A percentile compares a stretch with the other conserved stretches of the same genome.
Evolutionary conservation across 345 rosid species (phyloP).

Genomic region (Dovyalis caffra): DNA sequence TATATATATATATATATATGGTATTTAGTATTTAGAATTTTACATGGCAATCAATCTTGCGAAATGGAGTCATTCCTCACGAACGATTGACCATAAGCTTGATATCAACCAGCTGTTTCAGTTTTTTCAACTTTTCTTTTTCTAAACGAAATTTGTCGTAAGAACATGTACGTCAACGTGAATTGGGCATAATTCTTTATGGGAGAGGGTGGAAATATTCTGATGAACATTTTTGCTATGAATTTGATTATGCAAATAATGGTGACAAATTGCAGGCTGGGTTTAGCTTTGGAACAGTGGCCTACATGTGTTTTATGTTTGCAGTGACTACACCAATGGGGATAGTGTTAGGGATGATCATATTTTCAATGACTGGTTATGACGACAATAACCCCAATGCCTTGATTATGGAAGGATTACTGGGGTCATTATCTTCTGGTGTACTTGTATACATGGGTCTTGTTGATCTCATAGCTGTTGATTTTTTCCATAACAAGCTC

Average conservation of each 20-base stretch:
- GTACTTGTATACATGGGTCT: conserved; percentile 91
- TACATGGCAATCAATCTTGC: background rate
- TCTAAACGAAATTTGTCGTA: background rate
- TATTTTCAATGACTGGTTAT: conserved; percentile 71
- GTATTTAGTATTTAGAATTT: background rate
- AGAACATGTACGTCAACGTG: background rate
- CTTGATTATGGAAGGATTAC: conserved; percentile 78
- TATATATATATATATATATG: no score
- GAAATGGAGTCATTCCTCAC: background rate
- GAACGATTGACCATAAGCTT: background rate
- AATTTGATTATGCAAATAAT: background rate
- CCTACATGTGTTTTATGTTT: conserved; percentile 89
- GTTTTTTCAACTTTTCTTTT: background rate
- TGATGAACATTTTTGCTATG: background rate
- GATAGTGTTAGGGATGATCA: conserved; percentile 74
- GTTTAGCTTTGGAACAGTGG: conserved; percentile 63
- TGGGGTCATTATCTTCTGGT: conserved; percentile 86
- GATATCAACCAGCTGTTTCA: background rate
- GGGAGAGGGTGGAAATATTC: background rate
- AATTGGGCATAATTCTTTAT: background rate
- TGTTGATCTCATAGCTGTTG: conserved; percentile 82
- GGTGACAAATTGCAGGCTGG: conserved; percentile 64
- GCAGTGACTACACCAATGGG: conserved; percentile 91
- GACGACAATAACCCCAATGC: conserved; percentile 78
- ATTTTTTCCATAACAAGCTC: conserved; percentile 91